Evolutionary conservation across 1,284 basidiomycete species (phyloP), one percentile per base, ranked within the genome.

Genomic region (Termitomyces sp.): DNA sequence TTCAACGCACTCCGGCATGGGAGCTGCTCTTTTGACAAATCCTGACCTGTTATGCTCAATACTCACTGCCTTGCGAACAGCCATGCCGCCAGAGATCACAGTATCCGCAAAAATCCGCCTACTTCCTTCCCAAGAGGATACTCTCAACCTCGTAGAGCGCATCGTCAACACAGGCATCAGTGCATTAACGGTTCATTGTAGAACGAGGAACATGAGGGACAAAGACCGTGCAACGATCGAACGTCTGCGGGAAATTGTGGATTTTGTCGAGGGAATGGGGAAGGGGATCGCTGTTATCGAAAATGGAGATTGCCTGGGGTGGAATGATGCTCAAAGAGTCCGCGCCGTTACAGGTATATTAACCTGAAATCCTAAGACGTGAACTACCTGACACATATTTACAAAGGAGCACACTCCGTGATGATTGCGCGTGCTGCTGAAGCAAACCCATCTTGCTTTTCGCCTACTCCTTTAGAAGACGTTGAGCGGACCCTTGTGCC

Each of bases 381-480:
- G 33, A 18, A 13, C 31, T 18, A 30, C 37, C 53, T 59, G 26
- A 58, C 50, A 14, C 21, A 9, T n/a, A 28, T 21, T 37, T 14
- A 11, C 8, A 8, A 18, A 88, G 91, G 88, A 19, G 93, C 91
- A n/a, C 84, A 89, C 59, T 93, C 91, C 0, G 85, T 93, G 30
- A 99, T 99, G 96, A 89, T 99, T 40, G 97, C 96, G 6, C 87
- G 94, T 11, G 92, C 88, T 0, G 95, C 95, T 6, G 97, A 99
- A 70, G 72, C 86, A 8, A 99, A 99, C 67, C 93, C 94, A 0
- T 87, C 89, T 0, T 88, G 92, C 62, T 99, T 99, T 72, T 80
- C 83, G 1, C 68, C 77, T 0, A 76, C 68, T 0, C 90, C 91
- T 3, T 74, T 91, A 3, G 66, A 74, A 5, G 88, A 93, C 62